These are phyloP conservation scores for Oryza officinalis DNA, from an alignment of 176 grass and related monocot species.

Conservation along the genomic window DNA sequence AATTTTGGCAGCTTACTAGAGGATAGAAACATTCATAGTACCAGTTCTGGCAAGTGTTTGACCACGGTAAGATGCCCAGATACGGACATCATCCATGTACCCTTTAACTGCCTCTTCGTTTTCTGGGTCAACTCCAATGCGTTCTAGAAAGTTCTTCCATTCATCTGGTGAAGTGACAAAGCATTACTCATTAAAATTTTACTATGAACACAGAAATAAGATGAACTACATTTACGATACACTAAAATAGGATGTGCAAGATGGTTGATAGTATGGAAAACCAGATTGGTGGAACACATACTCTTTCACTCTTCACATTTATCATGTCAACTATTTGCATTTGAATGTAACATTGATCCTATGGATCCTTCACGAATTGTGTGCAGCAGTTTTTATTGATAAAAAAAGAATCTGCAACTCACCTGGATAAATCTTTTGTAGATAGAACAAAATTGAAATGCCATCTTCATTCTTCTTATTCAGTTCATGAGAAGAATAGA, in stretches of 20 bases:
- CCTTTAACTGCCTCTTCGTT: conserved; percentile 35
- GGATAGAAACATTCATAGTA: conserved; percentile 38
- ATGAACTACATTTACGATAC: conserved; percentile 22
- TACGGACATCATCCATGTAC: conserved; percentile 55
- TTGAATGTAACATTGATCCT: neutral
- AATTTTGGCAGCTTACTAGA: conserved; percentile 20
- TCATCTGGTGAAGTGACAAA: conserved; percentile 54
- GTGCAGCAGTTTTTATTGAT: neutral
- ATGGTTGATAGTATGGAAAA: neutral
- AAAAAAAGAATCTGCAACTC: conserved; percentile 21
- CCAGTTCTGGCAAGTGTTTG: conserved; percentile 84
- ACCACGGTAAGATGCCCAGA: conserved; percentile 74
- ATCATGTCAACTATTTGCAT: neutral
- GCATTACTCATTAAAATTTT: conserved; percentile 29
- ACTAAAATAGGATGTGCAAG: neutral
- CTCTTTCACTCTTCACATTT: neutral
- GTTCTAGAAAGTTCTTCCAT: conserved; percentile 70
- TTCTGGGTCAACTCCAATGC: conserved; percentile 43
- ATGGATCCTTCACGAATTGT: neutral
- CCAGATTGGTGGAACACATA: neutral
- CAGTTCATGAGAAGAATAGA: conserved; percentile 66
- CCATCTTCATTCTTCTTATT: conserved; percentile 80
- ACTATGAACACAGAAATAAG: conserved; percentile 1
- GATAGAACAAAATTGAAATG: conserved; percentile 74
- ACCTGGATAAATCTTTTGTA: conserved; percentile 86